Conservation (phyloP, 2,329 filamentous ascomycete genomes). For the Trichoderma sp. region DNA sequence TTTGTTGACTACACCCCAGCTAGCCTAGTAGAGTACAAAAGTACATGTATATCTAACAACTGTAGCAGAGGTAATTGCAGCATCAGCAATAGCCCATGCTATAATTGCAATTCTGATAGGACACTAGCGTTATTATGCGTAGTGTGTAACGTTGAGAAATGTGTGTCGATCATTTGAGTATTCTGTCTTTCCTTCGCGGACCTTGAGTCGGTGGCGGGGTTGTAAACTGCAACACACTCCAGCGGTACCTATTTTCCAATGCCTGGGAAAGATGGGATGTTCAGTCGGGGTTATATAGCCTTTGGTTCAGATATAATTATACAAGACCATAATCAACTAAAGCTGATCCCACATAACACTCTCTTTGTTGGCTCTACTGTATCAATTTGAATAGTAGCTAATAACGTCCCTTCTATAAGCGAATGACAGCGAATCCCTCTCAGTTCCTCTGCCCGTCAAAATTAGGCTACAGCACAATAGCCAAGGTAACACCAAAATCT, state of each 20-base stretch:
- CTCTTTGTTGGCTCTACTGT: background rate
- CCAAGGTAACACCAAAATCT: constrained; percentile 2
- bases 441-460: background rate
- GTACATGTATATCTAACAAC: too few species aligned
- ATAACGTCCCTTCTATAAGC: background rate
- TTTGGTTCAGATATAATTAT: background rate
- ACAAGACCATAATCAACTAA: background rate
- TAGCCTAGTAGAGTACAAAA: too few species aligned
- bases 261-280: background rate
- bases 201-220: too few species aligned
- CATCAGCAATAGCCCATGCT: too few species aligned
- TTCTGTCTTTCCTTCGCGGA: too few species aligned
- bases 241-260: background rate
- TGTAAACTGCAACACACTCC: too few species aligned
- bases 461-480: background rate
- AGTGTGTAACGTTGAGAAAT: too few species aligned
- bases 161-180: too few species aligned
- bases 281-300: background rate
- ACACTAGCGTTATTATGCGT: too few species aligned
- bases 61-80: too few species aligned
- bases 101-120: too few species aligned
- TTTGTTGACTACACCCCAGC: too few species aligned
- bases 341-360: background rate
- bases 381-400: background rate
- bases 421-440: background rate